phyloP scores from a whole-genome alignment of 805 yeast species.

The Starmerella davenportii region DNA sequence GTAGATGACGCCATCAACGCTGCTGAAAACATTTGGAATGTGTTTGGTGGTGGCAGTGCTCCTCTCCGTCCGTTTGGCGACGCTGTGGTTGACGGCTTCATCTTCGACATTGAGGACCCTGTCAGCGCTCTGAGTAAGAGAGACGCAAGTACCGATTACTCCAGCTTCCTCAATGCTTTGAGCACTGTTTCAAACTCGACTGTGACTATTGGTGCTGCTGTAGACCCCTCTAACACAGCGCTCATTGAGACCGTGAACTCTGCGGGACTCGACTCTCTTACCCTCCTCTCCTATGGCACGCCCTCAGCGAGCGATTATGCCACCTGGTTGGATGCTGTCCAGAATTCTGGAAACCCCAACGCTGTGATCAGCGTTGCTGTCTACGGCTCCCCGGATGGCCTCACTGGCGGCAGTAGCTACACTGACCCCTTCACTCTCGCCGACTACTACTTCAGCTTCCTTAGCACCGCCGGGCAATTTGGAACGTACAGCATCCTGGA shows the following conservation, averaged over 20 bases:
- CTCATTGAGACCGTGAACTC: background rate
- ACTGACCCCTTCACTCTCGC: no score
- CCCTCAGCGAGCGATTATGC: no score
- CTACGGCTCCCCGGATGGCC: no score
- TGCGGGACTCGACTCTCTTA: constrained; percentile 41
- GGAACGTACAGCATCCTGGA: constrained; percentile 80
- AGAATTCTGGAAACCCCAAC: no score
- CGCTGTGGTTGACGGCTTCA: constrained; percentile 69
- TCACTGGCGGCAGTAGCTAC: no score
- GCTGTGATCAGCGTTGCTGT: no score
- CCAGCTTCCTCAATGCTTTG: constrained; percentile 55
- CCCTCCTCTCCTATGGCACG: no score
- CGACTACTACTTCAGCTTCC: no score
- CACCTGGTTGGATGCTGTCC: no score
- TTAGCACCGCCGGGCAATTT: constrained; percentile 35
- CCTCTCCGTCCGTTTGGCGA: constrained; percentile 41
- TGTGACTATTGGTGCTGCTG: constrained; percentile 56
- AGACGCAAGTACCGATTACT: constrained; percentile 37
- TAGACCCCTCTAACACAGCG: background rate
- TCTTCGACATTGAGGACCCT: constrained; percentile 49
- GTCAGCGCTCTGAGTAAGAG: constrained; percentile 42
- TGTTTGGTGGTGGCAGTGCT: constrained; percentile 32
- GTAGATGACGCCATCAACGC: constrained; percentile 39
- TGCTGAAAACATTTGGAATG: constrained; percentile 36
- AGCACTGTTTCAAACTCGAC: constrained; percentile 57